These are phyloP conservation scores for Mrakiaceae sp. DNA, from an alignment of 1,284 basidiomycete genomes.

Conservation along the genomic window DNA sequence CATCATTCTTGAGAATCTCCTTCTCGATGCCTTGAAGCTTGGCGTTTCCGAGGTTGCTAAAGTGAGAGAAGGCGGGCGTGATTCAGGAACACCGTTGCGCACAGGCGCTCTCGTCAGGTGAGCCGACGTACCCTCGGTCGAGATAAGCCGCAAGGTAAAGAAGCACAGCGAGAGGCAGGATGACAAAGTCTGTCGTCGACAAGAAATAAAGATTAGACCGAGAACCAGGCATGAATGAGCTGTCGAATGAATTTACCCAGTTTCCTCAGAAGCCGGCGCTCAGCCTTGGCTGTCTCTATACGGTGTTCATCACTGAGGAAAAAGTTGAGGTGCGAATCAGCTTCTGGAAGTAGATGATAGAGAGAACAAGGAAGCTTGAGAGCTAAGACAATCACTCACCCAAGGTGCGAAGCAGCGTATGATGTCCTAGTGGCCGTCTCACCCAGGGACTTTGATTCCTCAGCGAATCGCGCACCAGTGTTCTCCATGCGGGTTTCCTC, in stretches of 20 bases:
- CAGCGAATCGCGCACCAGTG: too few relatives aligned
- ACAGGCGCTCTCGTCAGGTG: neutral
- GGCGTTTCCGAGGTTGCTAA: conserved; percentile 26
- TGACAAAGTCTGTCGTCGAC: conserved; percentile 26
- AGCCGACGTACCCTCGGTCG: conserved; percentile 31
- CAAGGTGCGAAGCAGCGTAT: neutral
- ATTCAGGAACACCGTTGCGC: neutral
- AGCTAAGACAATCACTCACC: neutral
- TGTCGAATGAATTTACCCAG: conserved; percentile 25
- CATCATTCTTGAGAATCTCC: conserved; percentile 26
- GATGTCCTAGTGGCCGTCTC: neutral
- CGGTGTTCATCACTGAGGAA: conserved; percentile 17
- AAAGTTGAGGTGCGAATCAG: neutral
- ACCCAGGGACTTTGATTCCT: neutral
- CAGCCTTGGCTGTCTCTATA: conserved; percentile 22
- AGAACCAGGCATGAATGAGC: neutral
- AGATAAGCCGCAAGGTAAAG: conserved; percentile 38
- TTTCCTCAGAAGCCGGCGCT: conserved; percentile 30
- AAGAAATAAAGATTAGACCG: neutral
- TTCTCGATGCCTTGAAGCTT: conserved; percentile 27
- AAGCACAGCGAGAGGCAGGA: conserved; percentile 36
- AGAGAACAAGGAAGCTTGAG: neutral
- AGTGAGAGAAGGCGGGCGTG: neutral
- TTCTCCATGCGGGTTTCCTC: too few relatives aligned
- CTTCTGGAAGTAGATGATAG: neutral